Evolutionary conservation across 1,284 basidiomycete species (phyloP).

Genomic region (Cryptococcus jaspeensis): DNA sequence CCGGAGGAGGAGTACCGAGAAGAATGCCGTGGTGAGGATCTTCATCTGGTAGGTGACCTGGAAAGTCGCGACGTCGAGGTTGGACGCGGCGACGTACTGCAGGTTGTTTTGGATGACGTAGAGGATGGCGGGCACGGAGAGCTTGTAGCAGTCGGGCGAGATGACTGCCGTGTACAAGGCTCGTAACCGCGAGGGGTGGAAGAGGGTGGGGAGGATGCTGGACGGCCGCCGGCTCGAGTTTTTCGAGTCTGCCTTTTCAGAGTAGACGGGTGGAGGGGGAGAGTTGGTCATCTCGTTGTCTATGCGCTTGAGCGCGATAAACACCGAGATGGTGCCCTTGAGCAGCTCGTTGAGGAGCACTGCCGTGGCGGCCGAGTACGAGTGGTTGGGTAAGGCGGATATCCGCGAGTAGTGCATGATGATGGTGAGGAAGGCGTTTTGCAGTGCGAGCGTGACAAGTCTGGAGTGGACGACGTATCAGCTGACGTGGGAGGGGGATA

Average conservation of each 20-base stretch:
- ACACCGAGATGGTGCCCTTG: conserved; percentile 81
- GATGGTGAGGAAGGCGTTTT: conserved; percentile 85
- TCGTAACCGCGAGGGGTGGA: conserved; percentile 32
- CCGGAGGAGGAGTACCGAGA: conserved; percentile 85
- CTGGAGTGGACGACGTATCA: conserved; percentile 54
- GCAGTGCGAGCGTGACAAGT: conserved; percentile 84
- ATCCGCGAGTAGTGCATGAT: conserved; percentile 95
- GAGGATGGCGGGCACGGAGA: conserved; percentile 91
- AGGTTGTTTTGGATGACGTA: conserved; percentile 97
- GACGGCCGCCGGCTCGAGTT: conserved; percentile 8
- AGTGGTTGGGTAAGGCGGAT: conserved; percentile 66
- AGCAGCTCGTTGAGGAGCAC: conserved; percentile 90
- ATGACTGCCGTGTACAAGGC: conserved; percentile 54
- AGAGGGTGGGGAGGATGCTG: conserved; percentile 17
- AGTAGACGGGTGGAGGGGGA: conserved; percentile 17
- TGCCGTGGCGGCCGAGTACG: conserved; percentile 85
- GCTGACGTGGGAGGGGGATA: neutral
- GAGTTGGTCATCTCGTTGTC: conserved; percentile 36
- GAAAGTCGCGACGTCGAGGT: conserved; percentile 91
- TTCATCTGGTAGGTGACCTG: conserved; percentile 91
- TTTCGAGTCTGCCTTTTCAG: conserved; percentile 21
- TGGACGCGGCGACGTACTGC: conserved; percentile 89
- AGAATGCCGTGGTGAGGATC: conserved; percentile 93
- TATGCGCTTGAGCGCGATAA: conserved; percentile 59
- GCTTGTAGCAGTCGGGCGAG: conserved; percentile 90